These are phyloP conservation scores for Phytophthora ohioensis DNA, from an alignment of 352 stramenopile species.

Conservation along the genomic window DNA sequence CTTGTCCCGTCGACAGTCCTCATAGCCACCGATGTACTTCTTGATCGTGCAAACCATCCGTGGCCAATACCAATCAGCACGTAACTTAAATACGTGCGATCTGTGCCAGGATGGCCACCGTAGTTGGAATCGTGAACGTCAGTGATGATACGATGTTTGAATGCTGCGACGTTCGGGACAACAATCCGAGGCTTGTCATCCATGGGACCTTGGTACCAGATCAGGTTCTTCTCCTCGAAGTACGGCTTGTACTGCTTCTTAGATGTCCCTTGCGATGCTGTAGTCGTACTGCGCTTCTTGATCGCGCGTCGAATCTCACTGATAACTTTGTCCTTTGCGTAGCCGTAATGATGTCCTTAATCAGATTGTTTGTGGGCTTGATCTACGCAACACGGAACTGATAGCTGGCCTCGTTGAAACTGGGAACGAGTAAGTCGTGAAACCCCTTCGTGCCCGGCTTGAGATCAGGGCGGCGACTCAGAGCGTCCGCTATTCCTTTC, in stretches of 20 bases:
- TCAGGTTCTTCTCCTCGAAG: conserved; percentile 8
- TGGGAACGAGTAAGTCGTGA: conserved; percentile 19
- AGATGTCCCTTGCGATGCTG: background rate
- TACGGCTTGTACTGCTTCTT: conserved; percentile 14
- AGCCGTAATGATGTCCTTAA: conserved; percentile 12
- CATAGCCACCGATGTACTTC: conserved; percentile 13
- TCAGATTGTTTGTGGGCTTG: background rate
- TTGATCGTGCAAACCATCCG: conserved; percentile 1
- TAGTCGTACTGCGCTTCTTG: background rate
- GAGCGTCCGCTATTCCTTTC: no score
- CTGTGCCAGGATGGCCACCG: no score
- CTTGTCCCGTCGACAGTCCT: conserved; percentile 12
- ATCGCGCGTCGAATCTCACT: conserved; percentile 5
- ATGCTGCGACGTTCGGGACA: no score
- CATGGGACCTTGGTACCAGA: no score
- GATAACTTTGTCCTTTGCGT: conserved; percentile 18
- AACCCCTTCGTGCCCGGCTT: conserved; percentile 23
- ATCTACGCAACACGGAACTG: conserved; percentile 5
- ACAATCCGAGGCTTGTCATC: no score
- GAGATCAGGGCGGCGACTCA: no score
- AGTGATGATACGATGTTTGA: no score
- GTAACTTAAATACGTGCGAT: no score
- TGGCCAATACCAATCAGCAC: background rate
- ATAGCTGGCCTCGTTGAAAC: conserved; percentile 24
- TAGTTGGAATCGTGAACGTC: no score